Conservation (phyloP, 2,329 filamentous ascomycete genomes). For the Botryosphaeria dothidea region DNA sequence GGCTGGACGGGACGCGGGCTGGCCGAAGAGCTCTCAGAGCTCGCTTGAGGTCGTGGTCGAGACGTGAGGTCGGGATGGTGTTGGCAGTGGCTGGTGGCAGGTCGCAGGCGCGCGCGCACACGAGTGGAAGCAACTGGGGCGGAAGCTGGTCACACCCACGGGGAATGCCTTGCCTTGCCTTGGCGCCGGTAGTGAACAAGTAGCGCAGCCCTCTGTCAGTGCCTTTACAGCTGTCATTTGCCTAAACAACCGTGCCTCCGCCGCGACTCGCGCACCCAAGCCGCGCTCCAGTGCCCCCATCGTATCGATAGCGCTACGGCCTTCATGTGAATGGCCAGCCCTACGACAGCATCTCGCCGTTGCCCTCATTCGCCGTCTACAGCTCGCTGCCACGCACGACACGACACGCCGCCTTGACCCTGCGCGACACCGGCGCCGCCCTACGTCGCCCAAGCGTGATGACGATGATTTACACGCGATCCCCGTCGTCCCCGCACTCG, state of each 20-base stretch:
- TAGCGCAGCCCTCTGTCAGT: neutral
- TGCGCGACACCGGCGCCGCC: neutral
- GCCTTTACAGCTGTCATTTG: slow-evolving; percentile 2
- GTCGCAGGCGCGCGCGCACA: slow-evolving; percentile 11
- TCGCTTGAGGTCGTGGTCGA: neutral
- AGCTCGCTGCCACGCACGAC: neutral
- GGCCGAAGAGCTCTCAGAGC: neutral
- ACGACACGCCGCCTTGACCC: neutral
- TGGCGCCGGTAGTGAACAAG: neutral
- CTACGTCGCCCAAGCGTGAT: neutral
- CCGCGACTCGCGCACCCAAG: slow-evolving; percentile 5
- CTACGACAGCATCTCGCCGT: neutral
- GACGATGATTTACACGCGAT: slow-evolving; percentile 11
- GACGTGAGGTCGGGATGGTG: neutral
- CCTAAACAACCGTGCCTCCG: neutral
- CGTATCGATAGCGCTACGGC: neutral
- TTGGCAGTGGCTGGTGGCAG: neutral
- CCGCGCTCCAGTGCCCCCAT: neutral
- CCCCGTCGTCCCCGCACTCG: slow-evolving; percentile 14
- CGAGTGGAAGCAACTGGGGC: no score
- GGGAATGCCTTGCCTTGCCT: neutral
- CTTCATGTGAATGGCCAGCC: slow-evolving; percentile 4
- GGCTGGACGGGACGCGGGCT: neutral
- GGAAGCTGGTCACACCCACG: neutral
- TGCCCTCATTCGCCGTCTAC: neutral